phyloP scores from a whole-genome alignment of 2,329 filamentous ascomycete genomes.

The Penicillium sp. region DNA sequence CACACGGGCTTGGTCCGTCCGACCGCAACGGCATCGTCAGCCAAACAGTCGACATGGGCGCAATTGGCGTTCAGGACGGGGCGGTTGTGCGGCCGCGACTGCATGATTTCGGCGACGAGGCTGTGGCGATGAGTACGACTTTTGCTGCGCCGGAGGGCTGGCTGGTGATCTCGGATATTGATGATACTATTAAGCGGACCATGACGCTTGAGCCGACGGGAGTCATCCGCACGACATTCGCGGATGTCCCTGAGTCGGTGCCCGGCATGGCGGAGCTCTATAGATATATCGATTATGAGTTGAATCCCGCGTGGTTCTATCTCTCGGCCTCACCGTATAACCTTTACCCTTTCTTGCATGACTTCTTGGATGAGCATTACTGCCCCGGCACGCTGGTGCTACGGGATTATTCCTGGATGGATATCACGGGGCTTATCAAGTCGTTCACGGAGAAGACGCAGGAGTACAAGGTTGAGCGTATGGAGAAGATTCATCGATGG shows the following conservation, averaged over 20 bases:
- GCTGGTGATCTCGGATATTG: constrained; percentile 84
- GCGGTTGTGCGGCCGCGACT: constrained; percentile 45
- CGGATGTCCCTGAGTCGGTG: constrained; percentile 69
- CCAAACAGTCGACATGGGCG: constrained; percentile 58
- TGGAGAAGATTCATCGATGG: constrained; percentile 75
- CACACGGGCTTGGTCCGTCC: constrained; percentile 65
- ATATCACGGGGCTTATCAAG: constrained; percentile 73
- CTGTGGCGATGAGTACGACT: constrained; percentile 65
- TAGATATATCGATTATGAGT: constrained; percentile 56
- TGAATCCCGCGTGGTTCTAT: constrained; percentile 81
- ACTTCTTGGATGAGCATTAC: constrained; percentile 70
- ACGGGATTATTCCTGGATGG: constrained; percentile 83
- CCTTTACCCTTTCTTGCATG: constrained; percentile 79
- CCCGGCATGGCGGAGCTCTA: constrained; percentile 85
- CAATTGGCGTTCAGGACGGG: constrained; percentile 47
- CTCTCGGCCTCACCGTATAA: constrained; percentile 93
- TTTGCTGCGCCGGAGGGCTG: constrained; percentile 77
- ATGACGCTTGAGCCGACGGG: constrained; percentile 75
- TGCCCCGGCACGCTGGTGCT: constrained; percentile 78
- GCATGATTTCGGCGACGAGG: constrained; percentile 25
- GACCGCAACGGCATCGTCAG: constrained; percentile 70
- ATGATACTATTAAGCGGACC: constrained; percentile 94
- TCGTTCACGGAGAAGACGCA: constrained; percentile 78
- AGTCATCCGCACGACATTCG: constrained; percentile 80
- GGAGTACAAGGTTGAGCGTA: constrained; percentile 79